Evolutionary conservation across 2,329 filamentous ascomycete genomes (phyloP).

Genomic region (Botrytis fragariae): DNA sequence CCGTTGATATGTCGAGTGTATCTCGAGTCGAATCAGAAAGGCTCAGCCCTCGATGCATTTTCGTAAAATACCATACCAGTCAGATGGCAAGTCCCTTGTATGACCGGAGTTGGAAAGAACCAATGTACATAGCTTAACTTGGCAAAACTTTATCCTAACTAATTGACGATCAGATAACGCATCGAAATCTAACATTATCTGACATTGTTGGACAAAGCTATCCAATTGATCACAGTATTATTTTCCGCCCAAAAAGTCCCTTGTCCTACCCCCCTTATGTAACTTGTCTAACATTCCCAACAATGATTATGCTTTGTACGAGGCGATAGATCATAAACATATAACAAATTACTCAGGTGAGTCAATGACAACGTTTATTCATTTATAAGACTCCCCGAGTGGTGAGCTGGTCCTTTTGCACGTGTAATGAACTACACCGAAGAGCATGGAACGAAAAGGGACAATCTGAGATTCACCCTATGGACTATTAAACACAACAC

Average conservation of each 20-base stretch:
- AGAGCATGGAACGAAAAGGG: not conserved
- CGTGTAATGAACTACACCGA: not conserved
- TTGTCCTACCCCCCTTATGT: conserved; percentile 14
- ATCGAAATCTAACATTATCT: conserved; percentile 7
- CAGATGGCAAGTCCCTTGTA: not conserved
- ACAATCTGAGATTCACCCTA: not conserved
- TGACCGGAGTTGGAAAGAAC: not conserved
- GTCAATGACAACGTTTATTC: conserved; percentile 1
- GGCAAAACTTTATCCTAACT: not conserved
- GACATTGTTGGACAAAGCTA: not conserved
- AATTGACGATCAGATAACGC: conserved; percentile 2
- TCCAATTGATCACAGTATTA: not conserved
- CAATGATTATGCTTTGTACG: not conserved
- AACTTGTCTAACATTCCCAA: not conserved
- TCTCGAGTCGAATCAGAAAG: not conserved
- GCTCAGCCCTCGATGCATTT: not conserved
- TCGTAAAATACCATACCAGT: not conserved
- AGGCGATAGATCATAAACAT: conserved; percentile 1
- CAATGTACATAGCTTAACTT: not conserved
- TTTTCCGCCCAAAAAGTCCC: not conserved
- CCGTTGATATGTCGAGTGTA: not conserved
- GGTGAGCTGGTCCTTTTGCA: not conserved
- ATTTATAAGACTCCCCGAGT: not conserved
- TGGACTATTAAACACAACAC: not conserved
- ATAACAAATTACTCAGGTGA: conserved; percentile 17